Base-by-base conservation (phyloP, 441 rosid genomes). In the Gossypium schwendimanii region DNA sequence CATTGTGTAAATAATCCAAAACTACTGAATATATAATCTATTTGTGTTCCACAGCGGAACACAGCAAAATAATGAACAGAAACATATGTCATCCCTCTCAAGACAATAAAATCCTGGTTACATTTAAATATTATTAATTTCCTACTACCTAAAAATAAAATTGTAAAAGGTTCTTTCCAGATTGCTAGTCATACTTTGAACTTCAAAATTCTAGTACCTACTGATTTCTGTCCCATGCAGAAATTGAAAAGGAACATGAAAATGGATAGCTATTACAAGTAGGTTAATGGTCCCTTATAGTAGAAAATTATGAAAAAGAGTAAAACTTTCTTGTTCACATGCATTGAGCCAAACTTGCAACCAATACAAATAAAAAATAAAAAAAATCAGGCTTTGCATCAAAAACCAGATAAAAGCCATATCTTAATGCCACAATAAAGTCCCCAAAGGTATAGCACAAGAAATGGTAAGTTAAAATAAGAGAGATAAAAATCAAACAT, bases 401-500 rank as follows among this genome's bases (percentile, higher is more conserved):
- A 20, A 18, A 41, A 63, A 11, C 1, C 8, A 12, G 17, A 41
- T 21, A 44, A 63, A 44, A 65, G 17, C 21, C 47, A 33, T 14
- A 62, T 15, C 24, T 63, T 36, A 63, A 12, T 60, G 20, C 12
- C 53, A 63, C 17, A 41, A 41, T 12, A 11, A 20, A 41, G 47
- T 11, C 0, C n/a, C 49, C 11, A 36, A 55, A 21, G 60, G 31
- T 55, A 21, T 55, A 21, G 14, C 60, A 55, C 31, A 41, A 63
- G 68, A 63, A 41, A 41, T 11, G 6, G 24, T 33, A 62, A 33
- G 21, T 15, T 17, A 50, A 6, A 7, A 6, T 23, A 8, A 49
- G 57, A 64, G 54, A 23, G 68, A 47, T 64, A 57, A 28, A 71
- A 63, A 47, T 65, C 15, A 78, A 72, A 41, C 69, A 58, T 41